Base-by-base conservation (phyloP, 441 rosid genomes). In the Erysimum cheiri region DNA sequence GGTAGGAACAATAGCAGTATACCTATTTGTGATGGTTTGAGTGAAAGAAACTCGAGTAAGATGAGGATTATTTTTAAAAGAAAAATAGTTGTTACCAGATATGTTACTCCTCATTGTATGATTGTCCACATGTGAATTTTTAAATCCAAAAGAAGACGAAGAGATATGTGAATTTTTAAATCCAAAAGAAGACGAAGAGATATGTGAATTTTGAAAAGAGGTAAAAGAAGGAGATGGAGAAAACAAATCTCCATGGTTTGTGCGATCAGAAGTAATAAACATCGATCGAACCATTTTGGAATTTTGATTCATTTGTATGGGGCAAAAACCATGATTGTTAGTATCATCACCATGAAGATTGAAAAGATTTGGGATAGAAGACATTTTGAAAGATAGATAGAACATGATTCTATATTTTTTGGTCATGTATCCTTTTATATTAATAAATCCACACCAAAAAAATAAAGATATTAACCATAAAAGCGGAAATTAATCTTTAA, bases 1-100 rank as follows among this genome's bases (percentile, higher is more conserved):
- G 13, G 67, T 58, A 14, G 77, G 77, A 40, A 65, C 35, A 58
- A 65, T 41, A 29, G 39, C 46, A 11, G 61, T 65, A 40, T 19
- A 58, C 39, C 8, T 48, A 3, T 73, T 65, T 19, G 71, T 65
- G 10, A 48, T 37, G 4, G 71, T 72, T 47, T 72, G 52, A 19
- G 60, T 73, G 54, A 73, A 55, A 32, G 67, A 57, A 4, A 65
- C 60, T 36, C 26, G 47, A 48, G 61, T 46, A 49, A 39, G 14
- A 0, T 49, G 50, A 57, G 71, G 60, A 53, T 61, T 62, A 7
- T 61, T 19, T 49, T 32, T 13, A 3, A 69, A 1, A 70, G 74
- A 12, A 50, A 22, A 9, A 50, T 1, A 17, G 3, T 17, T 2
- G 57, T 55, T 31, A 28, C 46, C 29, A 26, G 41, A 61, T 39